phyloP scores from a whole-genome alignment of 371 early-diverging fungal genomes.

The Umbelopsis sp. region DNA sequence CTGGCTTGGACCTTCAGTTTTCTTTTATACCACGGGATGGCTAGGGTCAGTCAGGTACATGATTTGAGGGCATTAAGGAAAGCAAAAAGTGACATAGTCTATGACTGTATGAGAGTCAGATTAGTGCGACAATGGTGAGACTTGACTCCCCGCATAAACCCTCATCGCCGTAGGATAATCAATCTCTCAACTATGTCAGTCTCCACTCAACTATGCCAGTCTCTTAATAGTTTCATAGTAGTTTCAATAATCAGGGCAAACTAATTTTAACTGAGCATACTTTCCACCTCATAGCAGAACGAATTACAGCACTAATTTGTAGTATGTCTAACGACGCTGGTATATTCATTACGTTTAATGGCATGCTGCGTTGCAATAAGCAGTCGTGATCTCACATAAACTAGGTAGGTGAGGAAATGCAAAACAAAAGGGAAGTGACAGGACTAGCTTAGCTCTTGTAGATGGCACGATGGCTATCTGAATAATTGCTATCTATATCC shows the following conservation, averaged over 20 bases:
- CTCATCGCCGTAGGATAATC: background rate
- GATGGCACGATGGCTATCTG: background rate
- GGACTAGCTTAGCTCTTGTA: background rate
- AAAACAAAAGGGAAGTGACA: background rate
- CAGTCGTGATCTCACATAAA: background rate
- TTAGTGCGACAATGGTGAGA: background rate
- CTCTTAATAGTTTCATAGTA: background rate
- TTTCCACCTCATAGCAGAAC: too few relatives aligned
- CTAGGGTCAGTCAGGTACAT: too few relatives aligned
- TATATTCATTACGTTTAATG: too few relatives aligned
- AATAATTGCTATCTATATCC: background rate
- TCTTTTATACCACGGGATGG: too few relatives aligned
- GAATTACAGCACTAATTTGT: too few relatives aligned
- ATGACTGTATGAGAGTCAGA: background rate
- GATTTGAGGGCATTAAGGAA: background rate
- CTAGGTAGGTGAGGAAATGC: background rate
- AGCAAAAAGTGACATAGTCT: background rate
- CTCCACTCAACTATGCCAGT: background rate
- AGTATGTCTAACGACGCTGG: too few relatives aligned
- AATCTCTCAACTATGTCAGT: background rate
- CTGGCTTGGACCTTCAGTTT: too few relatives aligned
- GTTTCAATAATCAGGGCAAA: too few relatives aligned
- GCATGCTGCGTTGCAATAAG: too few relatives aligned
- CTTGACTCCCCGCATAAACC: background rate
- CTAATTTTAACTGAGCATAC: too few relatives aligned